phyloP scores from a whole-genome alignment of 768 basidiomycete species.

The Chlorophyllum brunneum region DNA sequence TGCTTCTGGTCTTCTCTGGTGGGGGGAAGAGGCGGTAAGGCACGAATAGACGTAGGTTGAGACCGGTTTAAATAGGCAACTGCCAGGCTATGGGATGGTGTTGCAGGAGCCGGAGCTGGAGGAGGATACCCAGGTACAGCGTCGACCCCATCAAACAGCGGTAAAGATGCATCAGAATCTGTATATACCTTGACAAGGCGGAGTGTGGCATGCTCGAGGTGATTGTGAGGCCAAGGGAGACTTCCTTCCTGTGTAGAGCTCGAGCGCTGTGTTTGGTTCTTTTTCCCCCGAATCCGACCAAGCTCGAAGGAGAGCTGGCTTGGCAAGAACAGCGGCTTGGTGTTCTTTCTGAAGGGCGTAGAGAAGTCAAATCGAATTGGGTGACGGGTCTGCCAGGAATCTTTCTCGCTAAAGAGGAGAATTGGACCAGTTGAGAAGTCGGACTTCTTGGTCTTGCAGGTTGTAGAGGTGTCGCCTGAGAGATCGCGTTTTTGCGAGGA shows the following conservation, averaged over 20 bases:
- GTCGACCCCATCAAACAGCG: background rate
- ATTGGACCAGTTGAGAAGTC: background rate
- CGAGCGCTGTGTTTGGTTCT: background rate
- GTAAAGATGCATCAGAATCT: background rate
- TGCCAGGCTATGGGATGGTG: background rate
- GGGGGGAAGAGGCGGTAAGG: background rate
- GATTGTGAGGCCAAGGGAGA: slow-evolving; percentile 10
- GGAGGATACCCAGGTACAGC: background rate
- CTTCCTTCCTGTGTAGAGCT: background rate
- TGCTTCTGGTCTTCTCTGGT: background rate
- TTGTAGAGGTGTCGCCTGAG: slow-evolving; percentile 3
- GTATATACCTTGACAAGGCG: slow-evolving; percentile 10
- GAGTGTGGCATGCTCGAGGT: slow-evolving; percentile 9
- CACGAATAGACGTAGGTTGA: background rate
- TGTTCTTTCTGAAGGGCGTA: background rate
- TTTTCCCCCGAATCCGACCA: background rate
- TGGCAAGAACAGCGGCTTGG: background rate
- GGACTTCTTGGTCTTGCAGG: background rate
- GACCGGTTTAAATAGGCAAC: background rate
- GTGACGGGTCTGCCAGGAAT: background rate
- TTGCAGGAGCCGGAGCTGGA: background rate
- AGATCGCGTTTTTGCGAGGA: background rate
- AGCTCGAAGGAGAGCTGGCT: background rate
- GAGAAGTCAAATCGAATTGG: background rate
- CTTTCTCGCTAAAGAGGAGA: background rate